These are phyloP conservation scores for Skeletonema potamos DNA, from an alignment of 108 stramenopile genomes.

Conservation along the genomic window DNA sequence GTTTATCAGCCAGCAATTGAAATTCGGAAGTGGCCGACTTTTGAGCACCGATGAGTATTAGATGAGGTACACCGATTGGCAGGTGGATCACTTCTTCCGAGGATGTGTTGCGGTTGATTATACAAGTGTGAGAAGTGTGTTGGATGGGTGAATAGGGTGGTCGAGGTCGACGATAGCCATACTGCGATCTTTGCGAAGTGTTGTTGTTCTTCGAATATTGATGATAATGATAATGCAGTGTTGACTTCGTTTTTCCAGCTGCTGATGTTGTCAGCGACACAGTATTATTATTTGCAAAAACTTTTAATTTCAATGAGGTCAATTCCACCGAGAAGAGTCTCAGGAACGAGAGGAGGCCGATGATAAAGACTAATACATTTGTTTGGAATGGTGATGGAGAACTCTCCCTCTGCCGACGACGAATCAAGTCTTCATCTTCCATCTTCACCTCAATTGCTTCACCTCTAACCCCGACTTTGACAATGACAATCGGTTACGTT, in stretches of 20 bases:
- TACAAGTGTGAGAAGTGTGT: constrained; percentile 5
- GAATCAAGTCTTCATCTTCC: no score
- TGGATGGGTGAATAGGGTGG: background rate
- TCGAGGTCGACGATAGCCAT: background rate
- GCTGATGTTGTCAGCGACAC: no score
- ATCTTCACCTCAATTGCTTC: no score
- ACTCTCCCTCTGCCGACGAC: no score
- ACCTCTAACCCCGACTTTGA: no score
- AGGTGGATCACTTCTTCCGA: background rate
- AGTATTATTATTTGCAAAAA: background rate
- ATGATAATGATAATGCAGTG: background rate
- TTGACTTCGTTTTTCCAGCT: background rate
- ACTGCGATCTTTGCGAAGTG: background rate
- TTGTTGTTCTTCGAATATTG: no score
- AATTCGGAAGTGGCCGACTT: constrained; percentile 3
- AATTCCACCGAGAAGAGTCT: background rate
- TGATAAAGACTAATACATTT: background rate
- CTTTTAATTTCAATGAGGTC: no score
- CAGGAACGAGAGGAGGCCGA: background rate
- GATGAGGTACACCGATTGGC: constrained; percentile 5
- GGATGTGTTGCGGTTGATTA: background rate
- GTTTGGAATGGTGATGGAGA: no score
- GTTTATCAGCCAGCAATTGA: background rate
- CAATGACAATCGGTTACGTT: no score
- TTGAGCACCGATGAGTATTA: constrained; percentile 20